These are phyloP conservation scores for Microascus cirrosus DNA, from an alignment of 2,329 filamentous ascomycete species.

Conservation along the genomic window DNA sequence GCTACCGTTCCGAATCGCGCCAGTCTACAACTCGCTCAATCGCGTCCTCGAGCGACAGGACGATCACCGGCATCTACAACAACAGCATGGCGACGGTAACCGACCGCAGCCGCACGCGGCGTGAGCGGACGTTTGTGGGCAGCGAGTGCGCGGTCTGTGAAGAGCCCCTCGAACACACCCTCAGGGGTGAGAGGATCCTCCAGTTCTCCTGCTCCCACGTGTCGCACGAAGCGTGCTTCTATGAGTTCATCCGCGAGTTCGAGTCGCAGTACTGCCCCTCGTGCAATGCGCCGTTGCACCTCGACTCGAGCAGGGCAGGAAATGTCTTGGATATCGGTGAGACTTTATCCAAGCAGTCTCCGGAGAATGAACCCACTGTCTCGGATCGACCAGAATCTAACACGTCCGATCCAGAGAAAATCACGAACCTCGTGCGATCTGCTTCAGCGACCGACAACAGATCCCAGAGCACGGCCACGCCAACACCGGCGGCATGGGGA, in stretches of 20 bases:
- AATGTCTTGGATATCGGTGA: slow-evolving; percentile 87
- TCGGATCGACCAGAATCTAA: background rate
- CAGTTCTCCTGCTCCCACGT: slow-evolving; percentile 97
- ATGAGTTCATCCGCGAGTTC: slow-evolving; percentile 93
- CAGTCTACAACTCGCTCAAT: background rate
- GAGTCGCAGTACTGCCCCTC: slow-evolving; percentile 90
- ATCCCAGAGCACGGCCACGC: slow-evolving; percentile 38
- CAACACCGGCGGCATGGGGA: slow-evolving; percentile 27
- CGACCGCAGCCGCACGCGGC: slow-evolving; percentile 66
- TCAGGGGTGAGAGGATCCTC: slow-evolving; percentile 85
- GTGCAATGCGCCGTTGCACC: slow-evolving; percentile 80
- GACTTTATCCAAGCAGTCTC: slow-evolving; percentile 8
- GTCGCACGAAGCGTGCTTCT: slow-evolving; percentile 95
- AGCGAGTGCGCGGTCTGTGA: slow-evolving; percentile 94
- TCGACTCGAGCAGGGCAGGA: slow-evolving; percentile 86
- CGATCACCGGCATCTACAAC: slow-evolving; percentile 1
- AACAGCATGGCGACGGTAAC: slow-evolving; percentile 29
- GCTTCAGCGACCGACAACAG: slow-evolving; percentile 57
- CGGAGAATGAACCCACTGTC: background rate
- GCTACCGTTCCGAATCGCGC: background rate
- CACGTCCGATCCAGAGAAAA: slow-evolving; percentile 57
- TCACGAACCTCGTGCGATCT: slow-evolving; percentile 84
- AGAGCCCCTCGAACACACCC: slow-evolving; percentile 88
- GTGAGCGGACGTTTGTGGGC: slow-evolving; percentile 91
- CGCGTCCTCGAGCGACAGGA: background rate